These are phyloP conservation scores for Xylaria sp. DNA, from an alignment of 2,329 filamentous ascomycete genomes.

Conservation along the genomic window DNA sequence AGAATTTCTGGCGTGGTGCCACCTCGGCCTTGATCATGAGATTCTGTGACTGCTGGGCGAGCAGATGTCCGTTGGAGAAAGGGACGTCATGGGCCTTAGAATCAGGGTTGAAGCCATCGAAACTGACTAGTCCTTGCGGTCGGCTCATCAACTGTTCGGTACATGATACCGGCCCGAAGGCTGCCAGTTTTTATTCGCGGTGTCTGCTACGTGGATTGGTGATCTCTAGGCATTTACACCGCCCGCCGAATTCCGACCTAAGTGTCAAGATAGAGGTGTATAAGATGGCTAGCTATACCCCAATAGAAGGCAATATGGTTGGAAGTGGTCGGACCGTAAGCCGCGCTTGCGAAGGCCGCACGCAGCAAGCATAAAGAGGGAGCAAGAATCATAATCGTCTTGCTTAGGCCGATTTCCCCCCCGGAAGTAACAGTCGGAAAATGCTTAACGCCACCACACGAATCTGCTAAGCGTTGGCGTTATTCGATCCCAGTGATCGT, in stretches of 20 bases:
- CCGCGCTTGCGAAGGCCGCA: constrained; percentile 8
- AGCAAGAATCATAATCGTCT: constrained; percentile 4
- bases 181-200: constrained; percentile 72
- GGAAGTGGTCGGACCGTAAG: constrained; percentile 40
- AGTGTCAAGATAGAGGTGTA: constrained; percentile 17
- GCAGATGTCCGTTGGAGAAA: constrained; percentile 67
- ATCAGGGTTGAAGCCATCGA: constrained; percentile 82
- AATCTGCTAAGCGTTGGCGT: not conserved
- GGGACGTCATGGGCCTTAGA: constrained; percentile 73
- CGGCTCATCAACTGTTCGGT: constrained; percentile 55
- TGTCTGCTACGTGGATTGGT: constrained; percentile 49
- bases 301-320: constrained; percentile 73
- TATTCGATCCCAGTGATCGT: not conserved
- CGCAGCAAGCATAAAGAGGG: not conserved
- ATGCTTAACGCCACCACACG: not conserved
- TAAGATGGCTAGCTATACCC: constrained; percentile 55
- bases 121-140: constrained; percentile 72
- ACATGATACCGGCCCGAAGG: constrained; percentile 68
- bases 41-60: constrained; percentile 65
- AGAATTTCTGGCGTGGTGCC: constrained; percentile 62
- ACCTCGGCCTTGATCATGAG: constrained; percentile 56
- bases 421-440: not conserved
- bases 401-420: not conserved
- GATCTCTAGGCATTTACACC: constrained; percentile 13
- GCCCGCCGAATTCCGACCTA: constrained; percentile 66